Evolutionary conservation across 1,139 yeast genomes (phyloP), one percentile per base, ranked within the genome.

Genomic region (Kodamaea anthophila): DNA sequence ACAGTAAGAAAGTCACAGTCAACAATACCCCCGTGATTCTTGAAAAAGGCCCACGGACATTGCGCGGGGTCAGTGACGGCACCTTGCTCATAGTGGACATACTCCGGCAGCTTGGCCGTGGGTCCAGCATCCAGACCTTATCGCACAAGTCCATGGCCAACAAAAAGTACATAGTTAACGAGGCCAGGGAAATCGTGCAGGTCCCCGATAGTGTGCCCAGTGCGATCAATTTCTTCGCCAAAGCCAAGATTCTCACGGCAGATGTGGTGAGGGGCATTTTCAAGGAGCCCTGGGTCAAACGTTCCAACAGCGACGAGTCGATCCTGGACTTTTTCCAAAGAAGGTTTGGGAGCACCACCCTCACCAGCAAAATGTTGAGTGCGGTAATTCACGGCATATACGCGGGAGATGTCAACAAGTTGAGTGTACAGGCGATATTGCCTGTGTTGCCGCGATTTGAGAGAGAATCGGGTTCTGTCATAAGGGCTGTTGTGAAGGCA

Each of bases 341-440:
- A 40, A 58, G 96, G 35, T 79, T 87, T 46, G 87, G 88, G 3
- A 49, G 46, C 13, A 62, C 67, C 5, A 49, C 53, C 2, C 39
- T 86, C 5, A 70, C 85, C 2, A 71, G 74, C 29, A 77, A 83
- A 33, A 57, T 91, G 9, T 55, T 82, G 11, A 84, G 95, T 51
- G 97, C 96, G 0, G 59, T 88, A 4, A 62, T 82, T 47, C 87
- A 87, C 47, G 98, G 98, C 1, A 77, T 91, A 2, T 91, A 87
- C 51, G 96, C 95, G 4, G 96, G 94, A 2, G 94, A 88, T 51
- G 67, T 77, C 3, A 49, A 68, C 8, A 62, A 72, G 36, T 58
- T 91, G 26, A 83, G 95, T 55, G 75, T 82, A 0, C 59, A 70
- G 13, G 63, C 82, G 2, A 69, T 81, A 1, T 43, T 79, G 35